Evolutionary conservation across 225 moss, liverwort and hornwort species (phyloP).

Genomic region (Marchantia paleacea): DNA sequence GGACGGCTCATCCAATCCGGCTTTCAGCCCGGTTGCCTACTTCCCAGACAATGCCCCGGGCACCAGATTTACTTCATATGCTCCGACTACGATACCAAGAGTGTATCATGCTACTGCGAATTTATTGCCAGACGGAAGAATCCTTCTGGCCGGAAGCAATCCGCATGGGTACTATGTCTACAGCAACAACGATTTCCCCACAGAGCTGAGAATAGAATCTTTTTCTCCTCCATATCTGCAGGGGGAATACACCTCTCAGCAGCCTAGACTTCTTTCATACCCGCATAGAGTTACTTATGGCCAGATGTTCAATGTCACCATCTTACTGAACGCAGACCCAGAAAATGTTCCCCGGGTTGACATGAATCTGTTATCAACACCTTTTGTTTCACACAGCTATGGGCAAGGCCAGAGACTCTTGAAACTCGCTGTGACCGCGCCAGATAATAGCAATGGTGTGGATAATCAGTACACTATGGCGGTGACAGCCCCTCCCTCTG

Average conservation of each 20-base stretch:
- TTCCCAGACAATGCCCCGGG: constrained; percentile 37
- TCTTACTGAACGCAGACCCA: not conserved
- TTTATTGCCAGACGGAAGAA: constrained; percentile 63
- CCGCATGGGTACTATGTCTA: constrained; percentile 65
- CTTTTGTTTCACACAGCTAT: constrained; percentile 33
- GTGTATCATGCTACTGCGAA: constrained; percentile 79
- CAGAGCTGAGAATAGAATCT: constrained; percentile 23
- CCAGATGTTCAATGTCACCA: constrained; percentile 23
- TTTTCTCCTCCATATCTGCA: constrained; percentile 38
- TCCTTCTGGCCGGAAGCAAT: constrained; percentile 73
- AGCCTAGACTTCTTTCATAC: constrained; percentile 24
- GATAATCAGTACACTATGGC: constrained; percentile 32
- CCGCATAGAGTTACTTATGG: constrained; percentile 1
- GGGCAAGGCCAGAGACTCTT: constrained; percentile 37
- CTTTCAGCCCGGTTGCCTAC: constrained; percentile 66
- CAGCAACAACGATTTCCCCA: not conserved
- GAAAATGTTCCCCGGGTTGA: too few relatives aligned
- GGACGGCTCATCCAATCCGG: constrained; percentile 56
- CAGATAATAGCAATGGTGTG: not conserved
- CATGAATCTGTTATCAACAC: constrained; percentile 23
- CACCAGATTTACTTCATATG: constrained; percentile 50
- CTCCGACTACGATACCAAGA: constrained; percentile 47
- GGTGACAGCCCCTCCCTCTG: constrained; percentile 48
- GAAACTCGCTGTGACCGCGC: constrained; percentile 21
- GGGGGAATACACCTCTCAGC: constrained; percentile 6